phyloP scores from a whole-genome alignment of 805 yeast genomes.

The Ogataea glucozyma region DNA sequence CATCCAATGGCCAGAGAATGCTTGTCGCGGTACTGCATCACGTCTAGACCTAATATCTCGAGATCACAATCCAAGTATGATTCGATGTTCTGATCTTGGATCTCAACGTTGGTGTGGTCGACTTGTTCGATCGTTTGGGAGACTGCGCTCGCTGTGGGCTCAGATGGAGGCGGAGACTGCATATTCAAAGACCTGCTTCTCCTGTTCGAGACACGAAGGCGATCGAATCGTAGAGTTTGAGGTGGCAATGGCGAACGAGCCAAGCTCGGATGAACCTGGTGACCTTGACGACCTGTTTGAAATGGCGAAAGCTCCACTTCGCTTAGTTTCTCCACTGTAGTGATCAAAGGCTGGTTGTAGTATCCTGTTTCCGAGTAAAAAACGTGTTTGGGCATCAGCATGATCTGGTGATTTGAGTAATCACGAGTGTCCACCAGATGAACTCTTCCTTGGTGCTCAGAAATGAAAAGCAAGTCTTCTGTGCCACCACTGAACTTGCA shows the following conservation, averaged over 20 bases:
- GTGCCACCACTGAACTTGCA: conserved; percentile 61
- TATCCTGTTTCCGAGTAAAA: conserved; percentile 16
- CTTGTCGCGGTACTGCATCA: conserved; percentile 47
- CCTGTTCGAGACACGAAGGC: too few relatives aligned
- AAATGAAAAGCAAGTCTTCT: conserved; percentile 72
- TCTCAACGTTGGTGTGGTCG: conserved; percentile 6
- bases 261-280: too few relatives aligned
- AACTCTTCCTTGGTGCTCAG: conserved; percentile 85
- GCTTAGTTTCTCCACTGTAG: conserved; percentile 33
- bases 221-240: too few relatives aligned
- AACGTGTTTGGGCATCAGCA: conserved; percentile 54
- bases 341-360: conserved; percentile 32
- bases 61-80: conserved; percentile 30
- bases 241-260: too few relatives aligned
- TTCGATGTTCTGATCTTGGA: conserved; percentile 7
- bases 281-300: background rate
- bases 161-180: too few relatives aligned
- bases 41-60: conserved; percentile 63
- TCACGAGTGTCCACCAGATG: conserved; percentile 82
- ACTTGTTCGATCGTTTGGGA: conserved; percentile 4
- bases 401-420: conserved; percentile 71
- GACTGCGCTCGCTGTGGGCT: too few relatives aligned
- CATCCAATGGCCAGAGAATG: conserved; percentile 60
- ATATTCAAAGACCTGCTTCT: too few relatives aligned
- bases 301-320: conserved; percentile 4